Percentiles rank a stretch among this genome's conserved stretches.
Evolutionary conservation across 345 rosid species (phyloP).

Genomic region (Passiflora organensis): DNA sequence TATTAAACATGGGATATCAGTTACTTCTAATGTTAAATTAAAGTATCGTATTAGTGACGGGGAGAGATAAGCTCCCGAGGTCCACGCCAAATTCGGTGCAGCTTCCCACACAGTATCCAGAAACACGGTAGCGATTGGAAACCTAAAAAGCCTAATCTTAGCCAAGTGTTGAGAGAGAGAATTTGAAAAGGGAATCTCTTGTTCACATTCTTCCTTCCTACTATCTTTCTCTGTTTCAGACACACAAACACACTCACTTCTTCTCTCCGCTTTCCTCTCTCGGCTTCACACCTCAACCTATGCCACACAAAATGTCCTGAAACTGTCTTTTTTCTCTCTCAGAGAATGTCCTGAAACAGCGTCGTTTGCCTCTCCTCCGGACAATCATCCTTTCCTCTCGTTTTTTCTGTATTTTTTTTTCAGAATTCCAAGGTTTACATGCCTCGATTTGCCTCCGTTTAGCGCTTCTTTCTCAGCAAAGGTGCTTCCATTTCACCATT

Average conservation of each 20-base stretch:
- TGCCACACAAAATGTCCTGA: background rate
- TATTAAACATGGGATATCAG: too few relatives aligned
- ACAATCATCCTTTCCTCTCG: too few relatives aligned
- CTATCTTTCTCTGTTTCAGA: background rate
- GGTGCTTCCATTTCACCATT: background rate
- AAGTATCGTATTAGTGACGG: too few relatives aligned
- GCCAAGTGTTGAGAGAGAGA: conserved; percentile 14
- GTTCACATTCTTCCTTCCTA: conserved; percentile 1
- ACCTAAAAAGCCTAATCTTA: conserved; percentile 18
- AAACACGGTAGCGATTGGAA: background rate
- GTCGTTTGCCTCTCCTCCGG: background rate
- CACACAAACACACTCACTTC: background rate
- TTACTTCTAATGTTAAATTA: too few relatives aligned
- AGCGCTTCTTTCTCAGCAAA: background rate
- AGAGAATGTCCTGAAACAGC: background rate
- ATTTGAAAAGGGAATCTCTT: conserved; percentile 16
- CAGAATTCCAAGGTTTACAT: background rate
- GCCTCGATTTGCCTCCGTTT: background rate
- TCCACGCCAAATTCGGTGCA: too few relatives aligned
- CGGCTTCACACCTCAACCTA: background rate
- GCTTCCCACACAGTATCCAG: too few relatives aligned
- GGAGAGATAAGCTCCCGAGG: too few relatives aligned
- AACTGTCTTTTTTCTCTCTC: too few relatives aligned
- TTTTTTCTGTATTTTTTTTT: background rate
- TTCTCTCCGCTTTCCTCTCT: background rate